phyloP scores from a whole-genome alignment of 2,329 filamentous ascomycete species.

The Nannizziopsis barbatae region DNA sequence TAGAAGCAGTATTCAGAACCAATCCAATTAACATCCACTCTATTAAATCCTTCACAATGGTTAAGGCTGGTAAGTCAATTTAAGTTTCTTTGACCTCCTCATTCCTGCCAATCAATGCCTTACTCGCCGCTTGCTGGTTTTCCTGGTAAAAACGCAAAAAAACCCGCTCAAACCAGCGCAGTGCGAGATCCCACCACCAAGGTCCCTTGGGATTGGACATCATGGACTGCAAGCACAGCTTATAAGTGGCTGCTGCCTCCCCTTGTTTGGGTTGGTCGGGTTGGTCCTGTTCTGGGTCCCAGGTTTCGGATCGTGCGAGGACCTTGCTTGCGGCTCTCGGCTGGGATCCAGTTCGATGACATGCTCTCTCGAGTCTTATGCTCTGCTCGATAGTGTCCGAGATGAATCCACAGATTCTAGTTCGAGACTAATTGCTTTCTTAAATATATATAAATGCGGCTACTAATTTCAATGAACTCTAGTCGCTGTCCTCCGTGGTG shows the following conservation, averaged over 20 bases:
- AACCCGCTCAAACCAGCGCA: constrained; percentile 10
- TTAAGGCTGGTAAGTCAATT: constrained; percentile 76
- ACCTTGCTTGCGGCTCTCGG: background rate
- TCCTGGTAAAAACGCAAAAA: background rate
- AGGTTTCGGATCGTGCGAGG: too few species aligned
- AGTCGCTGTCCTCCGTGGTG: constrained; percentile 97
- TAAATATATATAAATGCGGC: background rate
- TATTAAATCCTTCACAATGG: constrained; percentile 72
- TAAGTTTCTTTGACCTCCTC: constrained; percentile 2
- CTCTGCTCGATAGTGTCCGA: background rate
- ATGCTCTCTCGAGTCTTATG: background rate
- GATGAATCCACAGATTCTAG: background rate
- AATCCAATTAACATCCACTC: constrained; percentile 12
- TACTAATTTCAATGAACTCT: constrained; percentile 10
- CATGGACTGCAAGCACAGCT: constrained; percentile 1
- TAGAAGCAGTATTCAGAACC: background rate
- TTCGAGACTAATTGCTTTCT: background rate
- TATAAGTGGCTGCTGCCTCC: constrained; percentile 1
- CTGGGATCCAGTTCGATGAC: background rate
- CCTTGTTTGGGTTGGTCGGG: background rate
- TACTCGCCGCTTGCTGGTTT: background rate
- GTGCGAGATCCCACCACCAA: constrained; percentile 5
- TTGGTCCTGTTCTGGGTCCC: background rate
- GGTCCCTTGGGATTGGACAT: constrained; percentile 12
- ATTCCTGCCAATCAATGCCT: constrained; percentile 13